phyloP scores from a whole-genome alignment of 179 eudicot genomes.

The Beta macrorhiza region DNA sequence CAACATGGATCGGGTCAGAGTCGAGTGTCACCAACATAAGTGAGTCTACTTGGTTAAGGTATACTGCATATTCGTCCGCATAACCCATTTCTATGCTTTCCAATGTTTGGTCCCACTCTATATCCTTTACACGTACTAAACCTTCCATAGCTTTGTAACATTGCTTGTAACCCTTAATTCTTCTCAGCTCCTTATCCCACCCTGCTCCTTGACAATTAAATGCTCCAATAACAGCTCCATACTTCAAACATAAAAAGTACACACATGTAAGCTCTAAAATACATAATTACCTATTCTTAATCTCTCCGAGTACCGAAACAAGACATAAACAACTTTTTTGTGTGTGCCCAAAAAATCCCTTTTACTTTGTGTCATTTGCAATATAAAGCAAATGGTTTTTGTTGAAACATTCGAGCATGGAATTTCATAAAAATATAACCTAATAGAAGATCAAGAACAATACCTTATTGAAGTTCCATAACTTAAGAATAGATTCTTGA shows the following conservation, averaged over 20 bases:
- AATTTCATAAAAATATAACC: neutral
- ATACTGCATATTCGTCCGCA: conserved; percentile 57
- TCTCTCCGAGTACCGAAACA: too few species aligned
- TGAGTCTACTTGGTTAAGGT: conserved; percentile 41
- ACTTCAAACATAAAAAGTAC: conserved; percentile 32
- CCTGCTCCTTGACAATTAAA: conserved; percentile 82
- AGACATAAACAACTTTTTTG: too few species aligned
- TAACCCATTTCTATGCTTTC: conserved; percentile 32
- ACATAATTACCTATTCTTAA: too few species aligned
- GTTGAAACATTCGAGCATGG: too few species aligned
- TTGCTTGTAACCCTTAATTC: conserved; percentile 49
- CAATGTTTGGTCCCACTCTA: conserved; percentile 60
- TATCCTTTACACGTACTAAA: conserved; percentile 39
- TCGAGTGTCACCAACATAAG: conserved; percentile 25
- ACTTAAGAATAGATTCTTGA: conserved; percentile 47
- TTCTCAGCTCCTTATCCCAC: conserved; percentile 50
- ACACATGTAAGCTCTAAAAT: neutral
- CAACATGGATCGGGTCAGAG: conserved; percentile 36
- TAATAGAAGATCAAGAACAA: neutral
- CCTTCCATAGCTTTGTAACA: conserved; percentile 54
- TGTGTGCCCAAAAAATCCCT: too few species aligned
- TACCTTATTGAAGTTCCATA: conserved; percentile 73
- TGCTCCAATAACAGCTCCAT: conserved; percentile 60
- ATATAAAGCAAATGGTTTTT: too few species aligned
- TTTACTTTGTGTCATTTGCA: too few species aligned